Percentiles rank a stretch among this genome's conserved stretches.
Evolutionary conservation across 1,284 basidiomycete genomes (phyloP).

Genomic region (Ceratobasidium sp.): DNA sequence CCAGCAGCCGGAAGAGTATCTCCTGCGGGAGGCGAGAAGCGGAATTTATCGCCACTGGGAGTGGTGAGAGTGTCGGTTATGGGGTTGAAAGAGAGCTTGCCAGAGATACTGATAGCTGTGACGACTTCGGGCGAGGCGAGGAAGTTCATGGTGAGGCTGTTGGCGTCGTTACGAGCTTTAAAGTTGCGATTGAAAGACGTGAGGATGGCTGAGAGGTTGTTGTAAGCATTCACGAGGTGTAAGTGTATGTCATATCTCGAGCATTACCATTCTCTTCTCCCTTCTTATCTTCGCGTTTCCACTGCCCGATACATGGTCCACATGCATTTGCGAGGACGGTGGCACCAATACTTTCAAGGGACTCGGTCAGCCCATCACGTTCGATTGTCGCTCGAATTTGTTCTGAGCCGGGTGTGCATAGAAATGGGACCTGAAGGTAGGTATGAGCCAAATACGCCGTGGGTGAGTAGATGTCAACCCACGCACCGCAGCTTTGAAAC

Average conservation of each 20-base stretch:
- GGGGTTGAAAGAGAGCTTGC: slow-evolving; percentile 95
- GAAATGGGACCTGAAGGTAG: slow-evolving; percentile 78
- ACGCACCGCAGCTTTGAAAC: slow-evolving; percentile 77
- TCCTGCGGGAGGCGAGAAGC: slow-evolving; percentile 86
- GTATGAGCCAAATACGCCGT: neutral
- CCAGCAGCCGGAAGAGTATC: slow-evolving; percentile 86
- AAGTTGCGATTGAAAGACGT: slow-evolving; percentile 99
- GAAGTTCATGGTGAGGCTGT: slow-evolving; percentile 97
- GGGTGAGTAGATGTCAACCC: neutral
- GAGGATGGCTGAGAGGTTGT: slow-evolving; percentile 76
- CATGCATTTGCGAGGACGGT: slow-evolving; percentile 97
- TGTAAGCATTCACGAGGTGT: neutral
- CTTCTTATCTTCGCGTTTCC: slow-evolving; percentile 93
- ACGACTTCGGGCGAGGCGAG: slow-evolving; percentile 97
- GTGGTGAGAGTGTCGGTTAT: slow-evolving; percentile 82
- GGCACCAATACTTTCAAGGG: slow-evolving; percentile 87
- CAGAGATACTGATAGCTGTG: slow-evolving; percentile 97
- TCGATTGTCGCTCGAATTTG: slow-evolving; percentile 98
- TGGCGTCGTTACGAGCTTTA: slow-evolving; percentile 97
- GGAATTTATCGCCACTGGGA: slow-evolving; percentile 82
- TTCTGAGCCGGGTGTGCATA: slow-evolving; percentile 97
- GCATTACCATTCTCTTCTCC: slow-evolving; percentile 88
- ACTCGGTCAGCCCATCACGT: slow-evolving; percentile 86
- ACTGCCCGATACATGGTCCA: slow-evolving; percentile 99
- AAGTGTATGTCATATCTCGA: neutral